Evolutionary conservation across 192 early-diverging fungal species (phyloP).

Genomic region (Coemansia sp.): DNA sequence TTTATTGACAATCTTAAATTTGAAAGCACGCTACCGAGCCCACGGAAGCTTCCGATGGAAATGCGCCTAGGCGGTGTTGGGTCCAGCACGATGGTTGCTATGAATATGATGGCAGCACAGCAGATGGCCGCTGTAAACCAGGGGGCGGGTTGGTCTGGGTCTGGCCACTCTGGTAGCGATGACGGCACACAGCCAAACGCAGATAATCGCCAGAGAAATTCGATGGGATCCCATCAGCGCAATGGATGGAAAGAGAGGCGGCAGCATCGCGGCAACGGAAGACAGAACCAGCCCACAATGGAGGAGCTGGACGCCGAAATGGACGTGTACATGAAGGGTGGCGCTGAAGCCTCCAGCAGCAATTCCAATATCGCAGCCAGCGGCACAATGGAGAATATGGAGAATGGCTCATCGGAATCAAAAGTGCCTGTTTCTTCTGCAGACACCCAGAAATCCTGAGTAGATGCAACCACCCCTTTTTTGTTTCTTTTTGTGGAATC

Average conservation of each 20-base stretch:
- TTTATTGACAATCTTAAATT: conserved; percentile 36
- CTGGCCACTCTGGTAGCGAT: background rate
- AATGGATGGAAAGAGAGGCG: conserved; percentile 5
- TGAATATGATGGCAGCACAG: conserved; percentile 8
- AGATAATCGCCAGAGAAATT: background rate
- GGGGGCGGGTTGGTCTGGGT: background rate
- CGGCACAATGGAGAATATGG: background rate
- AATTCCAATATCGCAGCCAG: conserved; percentile 4
- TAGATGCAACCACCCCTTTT: no score
- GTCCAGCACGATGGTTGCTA: conserved; percentile 10
- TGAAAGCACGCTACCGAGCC: conserved; percentile 29
- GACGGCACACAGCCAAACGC: background rate
- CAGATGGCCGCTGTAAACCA: background rate
- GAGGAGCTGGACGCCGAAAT: conserved; percentile 52
- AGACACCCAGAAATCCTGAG: no score
- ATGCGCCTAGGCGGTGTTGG: conserved; percentile 18
- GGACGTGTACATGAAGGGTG: conserved; percentile 44
- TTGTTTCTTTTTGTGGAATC: no score
- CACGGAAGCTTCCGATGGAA: conserved; percentile 10
- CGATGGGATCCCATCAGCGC: conserved; percentile 5
- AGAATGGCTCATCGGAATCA: background rate
- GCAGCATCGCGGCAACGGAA: conserved; percentile 2
- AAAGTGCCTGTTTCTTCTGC: background rate
- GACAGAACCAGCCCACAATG: conserved; percentile 15
- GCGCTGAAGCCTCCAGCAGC: background rate